These are phyloP conservation scores for Phytophthora litchii DNA, from an alignment of 352 stramenopile species.

Conservation along the genomic window DNA sequence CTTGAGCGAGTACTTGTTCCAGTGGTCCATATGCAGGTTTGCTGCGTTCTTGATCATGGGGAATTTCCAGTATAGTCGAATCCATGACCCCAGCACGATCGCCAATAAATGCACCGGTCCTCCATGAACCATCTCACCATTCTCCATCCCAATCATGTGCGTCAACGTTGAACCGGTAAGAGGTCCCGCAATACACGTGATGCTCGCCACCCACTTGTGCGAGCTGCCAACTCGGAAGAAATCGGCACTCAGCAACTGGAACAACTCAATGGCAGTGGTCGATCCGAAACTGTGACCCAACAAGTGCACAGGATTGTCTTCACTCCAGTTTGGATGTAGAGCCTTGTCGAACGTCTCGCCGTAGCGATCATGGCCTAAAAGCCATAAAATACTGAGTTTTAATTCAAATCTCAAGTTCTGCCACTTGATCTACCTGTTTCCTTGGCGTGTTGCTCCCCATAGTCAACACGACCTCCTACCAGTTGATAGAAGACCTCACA, in stretches of 20 bases:
- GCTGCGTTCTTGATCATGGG: conserved; percentile 48
- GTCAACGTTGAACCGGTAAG: conserved; percentile 60
- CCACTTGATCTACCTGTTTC: conserved; percentile 23
- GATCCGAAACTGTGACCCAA: conserved; percentile 69
- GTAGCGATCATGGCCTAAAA: conserved; percentile 50
- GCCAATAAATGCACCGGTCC: conserved; percentile 46
- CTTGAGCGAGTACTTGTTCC: conserved; percentile 40
- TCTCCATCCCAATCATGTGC: conserved; percentile 56
- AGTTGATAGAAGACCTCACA: conserved; percentile 77
- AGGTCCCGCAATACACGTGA: conserved; percentile 62
- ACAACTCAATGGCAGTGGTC: conserved; percentile 69
- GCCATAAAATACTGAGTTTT: conserved; percentile 1
- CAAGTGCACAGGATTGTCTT: conserved; percentile 59
- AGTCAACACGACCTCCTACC: conserved; percentile 61
- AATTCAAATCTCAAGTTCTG: background rate
- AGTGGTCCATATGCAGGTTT: conserved; percentile 68
- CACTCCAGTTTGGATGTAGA: conserved; percentile 50
- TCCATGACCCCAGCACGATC: conserved; percentile 46
- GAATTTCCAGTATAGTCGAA: conserved; percentile 46
- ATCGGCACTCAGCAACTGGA: conserved; percentile 64
- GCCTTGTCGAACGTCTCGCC: conserved; percentile 41
- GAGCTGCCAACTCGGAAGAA: conserved; percentile 59
- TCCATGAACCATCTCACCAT: conserved; percentile 35
- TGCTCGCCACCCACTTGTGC: conserved; percentile 61
- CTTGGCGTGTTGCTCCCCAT: conserved; percentile 51